phyloP scores from a whole-genome alignment of 257 asterid genomes.

The Paraleonurus japonicus region DNA sequence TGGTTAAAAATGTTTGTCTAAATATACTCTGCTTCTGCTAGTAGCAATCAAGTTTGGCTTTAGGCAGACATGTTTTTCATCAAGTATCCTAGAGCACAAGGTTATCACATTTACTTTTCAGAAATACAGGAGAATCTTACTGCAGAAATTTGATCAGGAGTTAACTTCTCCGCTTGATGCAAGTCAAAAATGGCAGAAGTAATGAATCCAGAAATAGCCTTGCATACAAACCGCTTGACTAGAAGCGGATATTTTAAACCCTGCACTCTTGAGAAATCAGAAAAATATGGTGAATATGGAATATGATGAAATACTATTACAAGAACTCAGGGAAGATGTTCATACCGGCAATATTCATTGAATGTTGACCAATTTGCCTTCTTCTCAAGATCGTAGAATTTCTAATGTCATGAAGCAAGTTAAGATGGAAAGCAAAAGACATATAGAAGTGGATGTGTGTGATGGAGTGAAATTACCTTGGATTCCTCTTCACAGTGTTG shows the following conservation, averaged over 20 bases:
- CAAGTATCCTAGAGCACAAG: neutral
- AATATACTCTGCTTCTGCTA: neutral
- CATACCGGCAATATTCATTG: slow-evolving; percentile 72
- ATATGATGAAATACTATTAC: neutral
- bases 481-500: slow-evolving; percentile 48
- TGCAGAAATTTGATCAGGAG: slow-evolving; percentile 47
- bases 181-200: slow-evolving; percentile 52
- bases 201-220: slow-evolving; percentile 54
- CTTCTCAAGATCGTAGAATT: slow-evolving; percentile 64
- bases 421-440: slow-evolving; percentile 7
- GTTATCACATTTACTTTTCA: neutral
- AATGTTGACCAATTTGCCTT: slow-evolving; percentile 77
- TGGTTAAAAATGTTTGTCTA: neutral
- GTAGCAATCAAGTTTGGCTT: neutral
- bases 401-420: slow-evolving; percentile 36
- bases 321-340: slow-evolving; percentile 24
- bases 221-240: slow-evolving; percentile 74
- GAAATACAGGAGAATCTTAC: slow-evolving; percentile 37
- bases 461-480: slow-evolving; percentile 30
- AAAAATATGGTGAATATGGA: slow-evolving; percentile 21
- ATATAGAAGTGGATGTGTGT: too few relatives aligned
- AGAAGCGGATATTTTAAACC: slow-evolving; percentile 82
- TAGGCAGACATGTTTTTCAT: slow-evolving; percentile 2
- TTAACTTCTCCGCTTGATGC: slow-evolving; percentile 63
- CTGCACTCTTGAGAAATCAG: slow-evolving; percentile 56